Percentiles rank a stretch among this genome's conserved stretches.
These are phyloP conservation scores for Calonectria hongkongensis DNA, from an alignment of 2,329 filamentous ascomycete species.

Conservation along the genomic window DNA sequence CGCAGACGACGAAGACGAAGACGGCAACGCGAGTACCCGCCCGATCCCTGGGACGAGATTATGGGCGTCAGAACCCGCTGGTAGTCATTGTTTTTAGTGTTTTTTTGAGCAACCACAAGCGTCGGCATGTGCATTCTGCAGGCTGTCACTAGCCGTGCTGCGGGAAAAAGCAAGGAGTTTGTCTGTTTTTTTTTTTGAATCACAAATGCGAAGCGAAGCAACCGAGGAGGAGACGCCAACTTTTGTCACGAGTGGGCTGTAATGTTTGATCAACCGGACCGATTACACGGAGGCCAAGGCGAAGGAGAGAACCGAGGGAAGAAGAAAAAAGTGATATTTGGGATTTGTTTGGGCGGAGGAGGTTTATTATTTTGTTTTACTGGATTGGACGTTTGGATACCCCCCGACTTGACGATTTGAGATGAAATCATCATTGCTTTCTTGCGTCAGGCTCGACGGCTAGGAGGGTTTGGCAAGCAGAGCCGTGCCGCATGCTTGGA, in stretches of 20 bases:
- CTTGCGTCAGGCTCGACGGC: background rate
- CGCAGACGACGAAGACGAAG: slow-evolving; percentile 44
- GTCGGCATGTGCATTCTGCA: background rate
- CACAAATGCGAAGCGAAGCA: slow-evolving; percentile 18
- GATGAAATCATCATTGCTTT: slow-evolving; percentile 10
- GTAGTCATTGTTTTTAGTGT: background rate
- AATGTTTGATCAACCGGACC: slow-evolving; percentile 28
- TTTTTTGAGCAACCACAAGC: slow-evolving; percentile 15
- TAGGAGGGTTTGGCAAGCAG: slow-evolving; percentile 1
- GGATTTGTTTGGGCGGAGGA: slow-evolving; percentile 4
- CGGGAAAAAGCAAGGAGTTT: slow-evolving; percentile 20
- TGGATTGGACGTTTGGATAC: slow-evolving; percentile 20
- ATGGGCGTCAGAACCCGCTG: slow-evolving; percentile 30
- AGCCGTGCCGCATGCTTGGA: slow-evolving; percentile 1
- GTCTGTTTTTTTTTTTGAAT: slow-evolving; percentile 1
- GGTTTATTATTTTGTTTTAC: background rate
- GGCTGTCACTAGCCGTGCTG: slow-evolving; percentile 11
- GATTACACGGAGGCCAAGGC: background rate
- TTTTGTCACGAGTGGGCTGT: slow-evolving; percentile 15
- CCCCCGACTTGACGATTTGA: slow-evolving; percentile 20
- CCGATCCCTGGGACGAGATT: slow-evolving; percentile 49
- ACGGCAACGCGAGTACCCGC: slow-evolving; percentile 35
- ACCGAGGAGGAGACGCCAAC: background rate
- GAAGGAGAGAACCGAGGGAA: background rate
- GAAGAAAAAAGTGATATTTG: background rate